A percentile compares a stretch with the other conserved stretches of the same genome.
Evolutionary conservation across 2,329 filamentous ascomycete species (phyloP).

Genomic region (Nothopassalora personata): DNA sequence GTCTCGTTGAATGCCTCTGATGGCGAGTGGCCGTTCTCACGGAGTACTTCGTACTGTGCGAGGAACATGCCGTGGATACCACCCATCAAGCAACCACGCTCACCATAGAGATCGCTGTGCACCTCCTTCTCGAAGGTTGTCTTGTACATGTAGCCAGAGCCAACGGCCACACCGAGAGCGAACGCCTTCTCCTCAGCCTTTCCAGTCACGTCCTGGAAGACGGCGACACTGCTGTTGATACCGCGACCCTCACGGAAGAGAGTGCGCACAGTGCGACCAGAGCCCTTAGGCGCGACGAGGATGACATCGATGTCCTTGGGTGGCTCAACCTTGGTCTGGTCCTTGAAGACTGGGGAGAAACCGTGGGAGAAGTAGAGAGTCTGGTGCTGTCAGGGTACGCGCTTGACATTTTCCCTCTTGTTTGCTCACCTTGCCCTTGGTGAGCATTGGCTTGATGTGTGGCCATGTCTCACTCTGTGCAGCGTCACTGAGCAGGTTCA

Average conservation of each 20-base stretch:
- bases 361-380: constrained; percentile 99
- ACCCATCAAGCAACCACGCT: constrained; percentile 99
- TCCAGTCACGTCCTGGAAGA: constrained; percentile 97
- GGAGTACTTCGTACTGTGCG: constrained; percentile 99
- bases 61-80: constrained; percentile 99
- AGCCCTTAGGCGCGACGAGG: constrained; percentile 98
- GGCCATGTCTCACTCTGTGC: constrained; percentile 99
- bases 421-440: constrained; percentile 84
- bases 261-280: constrained; percentile 94
- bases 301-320: constrained; percentile 96
- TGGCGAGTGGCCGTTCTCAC: constrained; percentile 94
- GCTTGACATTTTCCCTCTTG: not conserved
- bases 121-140: constrained; percentile 99
- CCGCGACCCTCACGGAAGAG: constrained; percentile 99
- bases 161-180: constrained; percentile 93
- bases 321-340: constrained; percentile 97
- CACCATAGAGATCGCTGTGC: constrained; percentile 98
- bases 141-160: constrained; percentile 98
- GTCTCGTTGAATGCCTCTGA: constrained; percentile 99
- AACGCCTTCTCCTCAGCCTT: constrained; percentile 97
- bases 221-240: constrained; percentile 98
- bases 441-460: constrained; percentile 93
- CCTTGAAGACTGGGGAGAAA: constrained; percentile 99
- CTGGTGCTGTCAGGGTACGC: constrained; percentile 40
- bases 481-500: constrained; percentile 98